Percentiles rank a stretch among this genome's conserved stretches.
phyloP scores from a whole-genome alignment of 208 protist genomes.

The Leishmania major region DNA sequence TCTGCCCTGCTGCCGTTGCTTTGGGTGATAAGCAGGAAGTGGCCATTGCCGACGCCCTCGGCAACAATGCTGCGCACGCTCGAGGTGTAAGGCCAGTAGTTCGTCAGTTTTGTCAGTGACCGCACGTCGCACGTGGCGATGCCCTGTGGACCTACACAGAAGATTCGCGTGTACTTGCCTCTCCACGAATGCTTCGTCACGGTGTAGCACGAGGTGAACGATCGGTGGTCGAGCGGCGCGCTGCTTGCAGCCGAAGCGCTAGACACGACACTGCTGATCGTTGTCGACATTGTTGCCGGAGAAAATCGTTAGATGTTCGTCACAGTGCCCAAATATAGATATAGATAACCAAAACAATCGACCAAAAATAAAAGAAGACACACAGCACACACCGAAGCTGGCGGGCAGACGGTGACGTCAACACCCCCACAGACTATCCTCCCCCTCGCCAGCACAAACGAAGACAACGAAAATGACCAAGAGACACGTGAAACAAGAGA shows the following conservation, averaged over 20 bases:
- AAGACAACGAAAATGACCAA: too few relatives aligned
- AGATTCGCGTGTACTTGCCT: conserved; percentile 87
- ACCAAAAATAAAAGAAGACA: too few relatives aligned
- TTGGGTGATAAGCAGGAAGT: conserved; percentile 61
- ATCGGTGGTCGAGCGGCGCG: conserved; percentile 23
- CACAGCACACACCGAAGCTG: background rate
- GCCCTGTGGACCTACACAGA: conserved; percentile 56
- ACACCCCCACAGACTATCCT: too few relatives aligned
- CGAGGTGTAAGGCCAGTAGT: conserved; percentile 68
- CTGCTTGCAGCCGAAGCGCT: conserved; percentile 1
- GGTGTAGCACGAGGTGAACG: conserved; percentile 70
- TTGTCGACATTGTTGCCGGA: background rate
- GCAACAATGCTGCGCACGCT: conserved; percentile 46
- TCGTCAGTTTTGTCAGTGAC: conserved; percentile 79
- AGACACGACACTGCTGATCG: conserved; percentile 17
- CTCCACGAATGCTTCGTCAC: conserved; percentile 90
- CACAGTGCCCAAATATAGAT: too few relatives aligned
- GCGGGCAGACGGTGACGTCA: background rate
- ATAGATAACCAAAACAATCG: too few relatives aligned
- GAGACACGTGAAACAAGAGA: background rate
- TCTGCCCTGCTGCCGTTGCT: conserved; percentile 44
- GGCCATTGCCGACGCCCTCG: conserved; percentile 21
- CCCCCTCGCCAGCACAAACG: background rate
- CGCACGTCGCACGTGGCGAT: conserved; percentile 81
- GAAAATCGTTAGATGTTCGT: background rate